phyloP scores from a whole-genome alignment of 371 early-diverging fungal genomes.

The Mortierella sp. region DNA sequence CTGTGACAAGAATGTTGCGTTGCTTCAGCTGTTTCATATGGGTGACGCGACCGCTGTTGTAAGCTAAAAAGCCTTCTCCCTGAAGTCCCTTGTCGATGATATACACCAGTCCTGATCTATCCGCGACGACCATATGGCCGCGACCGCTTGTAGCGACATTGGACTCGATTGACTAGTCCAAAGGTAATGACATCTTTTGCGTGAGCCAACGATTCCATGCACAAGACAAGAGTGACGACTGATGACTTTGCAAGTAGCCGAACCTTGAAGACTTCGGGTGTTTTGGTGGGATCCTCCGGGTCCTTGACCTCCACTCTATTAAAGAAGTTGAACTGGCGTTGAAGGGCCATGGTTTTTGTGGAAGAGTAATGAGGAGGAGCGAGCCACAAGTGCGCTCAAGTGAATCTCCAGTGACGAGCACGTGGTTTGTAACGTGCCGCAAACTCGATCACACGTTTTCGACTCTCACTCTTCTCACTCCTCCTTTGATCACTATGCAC shows the following conservation, averaged over 20 bases:
- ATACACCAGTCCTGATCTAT: constrained; percentile 69
- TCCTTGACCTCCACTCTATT: constrained; percentile 76
- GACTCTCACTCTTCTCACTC: too few species aligned
- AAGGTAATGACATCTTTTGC: neutral
- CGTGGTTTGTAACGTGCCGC: neutral
- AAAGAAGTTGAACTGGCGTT: constrained; percentile 87
- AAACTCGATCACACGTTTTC: neutral
- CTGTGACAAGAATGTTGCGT: constrained; percentile 74
- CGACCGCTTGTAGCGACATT: constrained; percentile 66
- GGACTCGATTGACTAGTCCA: constrained; percentile 57
- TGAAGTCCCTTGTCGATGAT: constrained; percentile 76
- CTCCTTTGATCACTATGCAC: neutral
- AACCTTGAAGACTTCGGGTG: constrained; percentile 76
- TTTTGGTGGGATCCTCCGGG: constrained; percentile 63
- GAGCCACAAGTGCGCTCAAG: neutral
- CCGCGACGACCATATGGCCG: constrained; percentile 65
- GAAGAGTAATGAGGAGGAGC: neutral
- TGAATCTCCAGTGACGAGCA: too few species aligned
- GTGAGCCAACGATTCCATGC: neutral
- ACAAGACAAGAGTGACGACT: neutral
- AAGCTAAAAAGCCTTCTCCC: constrained; percentile 78
- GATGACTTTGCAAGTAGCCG: neutral
- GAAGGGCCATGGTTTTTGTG: constrained; percentile 55
- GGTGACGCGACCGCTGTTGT: constrained; percentile 77
- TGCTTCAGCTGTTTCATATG: constrained; percentile 84